Evolutionary conservation across 805 yeast genomes (phyloP), one percentile per base, ranked within the genome.

Genomic region (Saturnispora kantuleensis): DNA sequence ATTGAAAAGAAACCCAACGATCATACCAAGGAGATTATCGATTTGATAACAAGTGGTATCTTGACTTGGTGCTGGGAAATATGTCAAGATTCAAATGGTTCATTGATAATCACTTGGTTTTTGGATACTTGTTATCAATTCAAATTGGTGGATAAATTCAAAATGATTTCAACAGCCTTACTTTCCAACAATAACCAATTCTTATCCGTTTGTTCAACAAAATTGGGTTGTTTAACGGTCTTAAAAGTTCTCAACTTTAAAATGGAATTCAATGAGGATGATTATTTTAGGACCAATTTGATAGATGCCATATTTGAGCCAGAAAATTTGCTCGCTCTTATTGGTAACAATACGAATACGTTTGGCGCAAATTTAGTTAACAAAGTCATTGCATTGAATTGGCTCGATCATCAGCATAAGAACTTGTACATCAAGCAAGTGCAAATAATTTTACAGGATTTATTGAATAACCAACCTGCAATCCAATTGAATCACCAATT

Each of bases 41-140:
- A 83, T 4, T 71, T 85, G 38, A 71, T 90, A 7, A 81, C 95
- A 7, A 79, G 85, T 1, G 76, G 86, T 51, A 84, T 93, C 45
- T 78, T 88, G 17, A 71, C 81, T 37, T 79, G 84, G 66, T 79
- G 90, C 21, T 84, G 82, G 50, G 84, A 80, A 51, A 70, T 93
- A 53, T 86, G 88, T 1, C 74, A 81, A 5, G 88, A 89, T 60
- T 75, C 80, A 50, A 93, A 93, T 60, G 97, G 97, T 18, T 82
- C 95, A 1, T 67, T 93, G 51, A 70, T 93, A 53, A 75, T 93
- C 44, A 87, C 96, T 1, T 93, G 98, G 98, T 83, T 84, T 55
- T 72, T 93, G 57, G 98, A 93, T 58, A 85, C 96, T 1, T 83
- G 84, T 52, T 70, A 70, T 8, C 57, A 53, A 10, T 39, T 79